These are phyloP conservation scores for Dryadomyces quercus-mongolicae DNA, from an alignment of 2,329 filamentous ascomycete species.

Conservation along the genomic window DNA sequence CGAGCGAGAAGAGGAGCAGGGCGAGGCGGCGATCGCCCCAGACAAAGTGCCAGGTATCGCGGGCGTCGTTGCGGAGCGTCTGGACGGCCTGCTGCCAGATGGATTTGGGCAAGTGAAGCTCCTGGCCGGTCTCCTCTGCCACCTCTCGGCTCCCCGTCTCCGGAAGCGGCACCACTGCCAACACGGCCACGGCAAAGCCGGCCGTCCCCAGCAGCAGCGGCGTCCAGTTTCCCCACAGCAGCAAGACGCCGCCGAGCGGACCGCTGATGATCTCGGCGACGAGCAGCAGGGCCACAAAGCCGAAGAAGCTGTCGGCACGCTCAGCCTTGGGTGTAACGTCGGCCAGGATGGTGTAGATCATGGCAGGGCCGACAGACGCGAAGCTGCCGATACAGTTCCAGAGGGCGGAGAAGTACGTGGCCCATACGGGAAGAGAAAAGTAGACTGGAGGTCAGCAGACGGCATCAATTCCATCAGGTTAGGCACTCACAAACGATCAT, in stretches of 20 bases:
- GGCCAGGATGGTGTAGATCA: constrained; percentile 32
- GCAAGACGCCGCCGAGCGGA: constrained; percentile 27
- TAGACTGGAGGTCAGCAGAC: neutral
- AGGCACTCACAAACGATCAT: constrained; percentile 14
- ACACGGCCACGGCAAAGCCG: constrained; percentile 17
- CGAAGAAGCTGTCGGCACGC: constrained; percentile 28
- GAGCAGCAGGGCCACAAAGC: constrained; percentile 23
- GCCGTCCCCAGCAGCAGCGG: constrained; percentile 24
- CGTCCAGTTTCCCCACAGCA: constrained; percentile 27
- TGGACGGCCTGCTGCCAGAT: constrained; percentile 1
- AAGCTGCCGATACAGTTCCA: constrained; percentile 30
- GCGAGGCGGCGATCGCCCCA: constrained; percentile 25
- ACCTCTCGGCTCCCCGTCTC: constrained; percentile 27
- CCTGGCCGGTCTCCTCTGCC: too few relatives aligned
- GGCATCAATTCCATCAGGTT: neutral
- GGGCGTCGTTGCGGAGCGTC: constrained; percentile 4
- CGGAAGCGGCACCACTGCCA: constrained; percentile 23
- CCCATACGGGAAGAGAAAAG: constrained; percentile 30
- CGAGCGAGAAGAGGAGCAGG: constrained; percentile 24
- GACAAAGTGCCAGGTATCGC: constrained; percentile 26
- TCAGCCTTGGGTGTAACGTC: constrained; percentile 27
- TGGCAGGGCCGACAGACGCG: constrained; percentile 24
- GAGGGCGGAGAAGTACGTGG: constrained; percentile 20
- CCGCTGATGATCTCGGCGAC: constrained; percentile 25
- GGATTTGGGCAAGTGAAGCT: too few relatives aligned